Conservation (phyloP, 163 green algal species). For the Scenedesmus sp. region DNA sequence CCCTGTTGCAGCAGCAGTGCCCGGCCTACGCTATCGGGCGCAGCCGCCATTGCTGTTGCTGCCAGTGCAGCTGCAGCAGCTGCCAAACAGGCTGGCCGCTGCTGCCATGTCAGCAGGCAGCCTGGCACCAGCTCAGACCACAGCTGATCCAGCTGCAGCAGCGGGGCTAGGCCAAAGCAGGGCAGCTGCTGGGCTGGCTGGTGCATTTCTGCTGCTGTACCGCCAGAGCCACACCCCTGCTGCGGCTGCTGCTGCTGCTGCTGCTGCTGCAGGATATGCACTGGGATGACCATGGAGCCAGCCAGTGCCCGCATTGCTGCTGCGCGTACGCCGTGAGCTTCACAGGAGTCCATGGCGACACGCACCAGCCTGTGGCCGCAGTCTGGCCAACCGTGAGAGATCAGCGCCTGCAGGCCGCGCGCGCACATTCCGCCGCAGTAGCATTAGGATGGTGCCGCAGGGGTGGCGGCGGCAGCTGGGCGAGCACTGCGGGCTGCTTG, state of each 20-base stretch:
- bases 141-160: constrained; percentile 54
- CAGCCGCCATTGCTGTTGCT: constrained; percentile 26
- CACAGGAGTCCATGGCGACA: constrained; percentile 27
- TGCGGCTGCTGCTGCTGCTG: no score
- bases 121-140: constrained; percentile 52
- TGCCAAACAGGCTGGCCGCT: constrained; percentile 38
- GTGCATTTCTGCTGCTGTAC: neutral
- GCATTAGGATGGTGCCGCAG: neutral
- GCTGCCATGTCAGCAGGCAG: constrained; percentile 43
- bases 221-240: neutral
- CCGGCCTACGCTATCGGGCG: constrained; percentile 31
- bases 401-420: constrained; percentile 51
- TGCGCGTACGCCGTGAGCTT: constrained; percentile 56
- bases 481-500: constrained; percentile 49
- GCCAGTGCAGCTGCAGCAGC: constrained; percentile 39
- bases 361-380: constrained; percentile 49
- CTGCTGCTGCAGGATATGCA: constrained; percentile 13
- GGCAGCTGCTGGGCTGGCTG: constrained; percentile 37
- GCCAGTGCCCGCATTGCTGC: constrained; percentile 49
- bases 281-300: constrained; percentile 31
- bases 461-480: constrained; percentile 35
- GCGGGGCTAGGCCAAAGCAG: constrained; percentile 48
- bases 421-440: constrained; percentile 39
- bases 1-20: constrained; percentile 38
- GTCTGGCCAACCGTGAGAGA: constrained; percentile 67